Percentiles rank a stretch among this genome's conserved stretches.
Conservation (phyloP, 345 rosid species). For the Salix viminalis region DNA sequence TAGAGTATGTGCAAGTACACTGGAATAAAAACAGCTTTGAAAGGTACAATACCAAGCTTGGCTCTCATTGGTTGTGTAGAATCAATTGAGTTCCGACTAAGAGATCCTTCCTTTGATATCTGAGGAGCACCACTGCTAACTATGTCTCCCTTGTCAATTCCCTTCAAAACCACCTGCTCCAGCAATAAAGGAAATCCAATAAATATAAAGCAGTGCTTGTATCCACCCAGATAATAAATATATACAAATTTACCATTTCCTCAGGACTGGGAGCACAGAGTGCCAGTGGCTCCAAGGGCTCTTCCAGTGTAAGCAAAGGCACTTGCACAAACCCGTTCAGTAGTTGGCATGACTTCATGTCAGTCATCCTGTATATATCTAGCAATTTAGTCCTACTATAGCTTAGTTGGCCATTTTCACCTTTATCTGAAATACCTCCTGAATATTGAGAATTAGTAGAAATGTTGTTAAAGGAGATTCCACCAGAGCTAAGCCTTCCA, state of each 20-base stretch:
- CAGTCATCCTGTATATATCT: conserved; percentile 65
- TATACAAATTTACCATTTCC: conserved; percentile 57
- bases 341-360: conserved; percentile 38
- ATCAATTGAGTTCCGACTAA: conserved; percentile 46
- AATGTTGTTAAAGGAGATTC: conserved; percentile 33
- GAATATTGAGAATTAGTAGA: conserved; percentile 42
- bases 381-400: conserved; percentile 78
- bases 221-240: conserved; percentile 11
- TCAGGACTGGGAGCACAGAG: conserved; percentile 65
- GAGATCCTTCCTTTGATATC: conserved; percentile 59
- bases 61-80: conserved; percentile 48
- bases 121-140: conserved; percentile 82
- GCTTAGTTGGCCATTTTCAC: conserved; percentile 57
- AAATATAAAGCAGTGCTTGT: conserved; percentile 13
- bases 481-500: conserved; percentile 56
- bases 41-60: conserved; percentile 51
- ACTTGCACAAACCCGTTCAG: conserved; percentile 57
- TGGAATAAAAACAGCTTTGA: conserved; percentile 6
- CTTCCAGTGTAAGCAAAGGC: conserved; percentile 70
- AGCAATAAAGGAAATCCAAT: conserved; percentile 12
- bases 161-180: conserved; percentile 63
- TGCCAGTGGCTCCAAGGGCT: conserved; percentile 71
- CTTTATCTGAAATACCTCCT: conserved; percentile 41
- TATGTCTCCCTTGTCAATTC: conserved; percentile 76
- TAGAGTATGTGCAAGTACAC: conserved; percentile 8